These are phyloP conservation scores for Eudorina sp. DNA, from an alignment of 139 green algal species.

Conservation along the genomic window DNA sequence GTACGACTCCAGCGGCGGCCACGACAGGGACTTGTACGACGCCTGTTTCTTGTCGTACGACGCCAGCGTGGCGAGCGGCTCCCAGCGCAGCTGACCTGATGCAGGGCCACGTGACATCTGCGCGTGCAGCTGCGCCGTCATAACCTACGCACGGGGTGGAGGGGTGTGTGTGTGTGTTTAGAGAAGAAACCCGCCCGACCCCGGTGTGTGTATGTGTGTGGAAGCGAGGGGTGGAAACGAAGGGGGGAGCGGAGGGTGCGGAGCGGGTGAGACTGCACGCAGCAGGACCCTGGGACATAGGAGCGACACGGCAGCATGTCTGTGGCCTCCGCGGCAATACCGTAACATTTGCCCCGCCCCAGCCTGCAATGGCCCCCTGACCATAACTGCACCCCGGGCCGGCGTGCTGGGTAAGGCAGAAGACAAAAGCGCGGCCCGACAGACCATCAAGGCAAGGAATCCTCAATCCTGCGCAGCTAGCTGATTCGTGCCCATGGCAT, in stretches of 20 bases:
- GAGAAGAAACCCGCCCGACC: not conserved
- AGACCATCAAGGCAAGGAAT: no score
- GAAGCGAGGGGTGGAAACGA: not conserved
- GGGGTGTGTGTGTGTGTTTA: not conserved
- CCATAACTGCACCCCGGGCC: no score
- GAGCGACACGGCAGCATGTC: no score
- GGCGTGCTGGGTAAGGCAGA: no score
- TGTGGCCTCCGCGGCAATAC: no score
- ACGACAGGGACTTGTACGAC: conserved; percentile 9
- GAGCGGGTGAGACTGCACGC: no score
- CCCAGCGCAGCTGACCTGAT: not conserved
- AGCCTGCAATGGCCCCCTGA: no score
- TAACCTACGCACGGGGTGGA: not conserved
- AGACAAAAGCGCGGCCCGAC: no score
- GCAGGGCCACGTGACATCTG: not conserved
- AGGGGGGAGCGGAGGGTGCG: not conserved
- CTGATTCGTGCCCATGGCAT: no score
- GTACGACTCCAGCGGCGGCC: conserved; percentile 9
- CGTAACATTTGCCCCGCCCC: no score
- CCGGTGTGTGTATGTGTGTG: not conserved
- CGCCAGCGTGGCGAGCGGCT: conserved; percentile 14
- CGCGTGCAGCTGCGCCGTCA: conserved; percentile 15
- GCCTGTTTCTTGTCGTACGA: conserved; percentile 31
- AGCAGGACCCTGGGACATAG: no score
- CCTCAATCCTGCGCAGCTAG: no score